Percentiles rank a stretch among this genome's conserved stretches.
phyloP scores from a whole-genome alignment of 2,329 filamentous ascomycete species.

The Ascochyta fabae region DNA sequence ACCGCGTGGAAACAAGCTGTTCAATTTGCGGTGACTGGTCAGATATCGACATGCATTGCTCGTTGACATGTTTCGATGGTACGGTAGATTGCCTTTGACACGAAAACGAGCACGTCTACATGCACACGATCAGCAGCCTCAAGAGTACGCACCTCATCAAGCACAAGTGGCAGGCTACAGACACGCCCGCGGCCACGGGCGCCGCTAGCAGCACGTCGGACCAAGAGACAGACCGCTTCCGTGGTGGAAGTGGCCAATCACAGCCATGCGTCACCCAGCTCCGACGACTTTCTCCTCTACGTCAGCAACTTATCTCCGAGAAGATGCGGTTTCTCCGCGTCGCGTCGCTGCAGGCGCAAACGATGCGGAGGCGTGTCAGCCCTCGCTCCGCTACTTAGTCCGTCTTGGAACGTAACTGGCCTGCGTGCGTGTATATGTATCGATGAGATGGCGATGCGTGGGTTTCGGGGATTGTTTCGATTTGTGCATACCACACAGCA shows the following conservation, averaged over 20 bases:
- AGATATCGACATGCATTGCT: too few species aligned
- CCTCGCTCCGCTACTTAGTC: conserved; percentile 13
- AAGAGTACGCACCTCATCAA: neutral
- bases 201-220: conserved; percentile 13
- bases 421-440: too few species aligned
- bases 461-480: too few species aligned
- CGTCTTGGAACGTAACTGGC: neutral
- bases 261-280: neutral
- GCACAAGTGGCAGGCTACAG: neutral
- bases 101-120: too few species aligned
- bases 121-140: too few species aligned
- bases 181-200: neutral
- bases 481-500: neutral
- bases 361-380: neutral
- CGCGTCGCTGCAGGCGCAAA: conserved; percentile 4
- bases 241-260: conserved; percentile 19
- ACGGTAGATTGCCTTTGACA: too few species aligned
- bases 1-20: conserved; percentile 22
- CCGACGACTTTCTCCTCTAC: conserved; percentile 14
- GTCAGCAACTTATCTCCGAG: conserved; percentile 28
- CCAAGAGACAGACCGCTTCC: conserved; percentile 23
- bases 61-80: too few species aligned
- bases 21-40: conserved; percentile 2
- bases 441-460: too few species aligned
- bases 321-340: conserved; percentile 9